Base-by-base conservation (phyloP, 1,284 basidiomycete species). In the Kalmanozyma brasiliensis region DNA sequence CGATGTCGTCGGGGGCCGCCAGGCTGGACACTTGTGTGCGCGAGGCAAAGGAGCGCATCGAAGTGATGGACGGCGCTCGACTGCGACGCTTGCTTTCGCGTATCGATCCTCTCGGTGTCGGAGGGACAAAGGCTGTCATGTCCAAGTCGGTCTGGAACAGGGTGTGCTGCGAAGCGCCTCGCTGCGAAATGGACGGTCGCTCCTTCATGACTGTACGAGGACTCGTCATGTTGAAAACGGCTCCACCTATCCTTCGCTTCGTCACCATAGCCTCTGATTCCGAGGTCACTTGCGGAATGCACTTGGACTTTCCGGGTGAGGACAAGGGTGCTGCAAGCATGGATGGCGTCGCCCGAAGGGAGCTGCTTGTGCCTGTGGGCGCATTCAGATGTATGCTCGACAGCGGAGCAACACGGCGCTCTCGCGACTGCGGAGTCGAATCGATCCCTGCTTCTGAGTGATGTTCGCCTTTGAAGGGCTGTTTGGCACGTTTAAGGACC, bases 11-110 rank as follows among this genome's bases (percentile, higher is more conserved):
- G 11, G 62, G 35, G 13, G 62, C 46, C 16, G 71, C 64, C 6
- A 65, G 17, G 55, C 49, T 73, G 0, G 64, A 55, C 17, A 56
- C 32, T 33, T 76, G 76, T 7, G 63, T 47, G 8, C 65, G 67
- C 7, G 76, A 75, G 16, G 76, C 55, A 30, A 66, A 73, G 3
- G 76, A 76, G 16, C 60, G 65, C 22, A 78, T 45, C 16, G 73
- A 72, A 2, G 69, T 71, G 57, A 78, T 67, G 5, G 73, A 78
- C n/a, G 58, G 60, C 6, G 66, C 71, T 19, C 76, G 47, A n/a
- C 56, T 57, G 30, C 66, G 65, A 11, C 65, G 56, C 33, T 51
- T 70, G 35, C 24, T 58, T 24, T 69, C 60, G 3, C 66, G 51
- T 6, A 49, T 6, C 11, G 66, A 69, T 17, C 52, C 60, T 34